Evolutionary conservation across 2,329 filamentous ascomycete species (phyloP).

Genomic region (Neonectria faginata): DNA sequence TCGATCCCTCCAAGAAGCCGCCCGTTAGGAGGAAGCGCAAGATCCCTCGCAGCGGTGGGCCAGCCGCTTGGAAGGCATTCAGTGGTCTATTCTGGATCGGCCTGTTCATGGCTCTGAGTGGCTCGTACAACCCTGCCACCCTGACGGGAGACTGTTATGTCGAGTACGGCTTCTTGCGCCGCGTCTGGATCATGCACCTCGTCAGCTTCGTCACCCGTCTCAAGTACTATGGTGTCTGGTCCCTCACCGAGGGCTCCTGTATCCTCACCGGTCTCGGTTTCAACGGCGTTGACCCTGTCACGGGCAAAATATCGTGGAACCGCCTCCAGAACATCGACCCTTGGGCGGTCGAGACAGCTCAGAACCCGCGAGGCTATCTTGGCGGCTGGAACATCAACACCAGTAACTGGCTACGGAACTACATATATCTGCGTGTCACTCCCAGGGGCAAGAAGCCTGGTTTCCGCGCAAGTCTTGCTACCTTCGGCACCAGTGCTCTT

Average conservation of each 20-base stretch:
- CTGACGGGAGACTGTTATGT: conserved; percentile 76
- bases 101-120: conserved; percentile 78
- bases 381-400: conserved; percentile 99
- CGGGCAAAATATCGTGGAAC: conserved; percentile 88
- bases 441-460: conserved; percentile 96
- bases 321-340: conserved; percentile 91
- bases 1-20: conserved; percentile 87
- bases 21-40: conserved; percentile 89
- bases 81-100: conserved; percentile 83
- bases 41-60: conserved; percentile 90
- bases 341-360: conserved; percentile 85
- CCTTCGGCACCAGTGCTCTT: conserved; percentile 92
- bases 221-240: conserved; percentile 99
- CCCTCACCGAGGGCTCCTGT: conserved; percentile 90
- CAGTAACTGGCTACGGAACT: conserved; percentile 95
- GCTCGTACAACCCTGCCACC: conserved; percentile 72
- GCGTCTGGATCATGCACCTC: conserved; percentile 85
- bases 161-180: conserved; percentile 74
- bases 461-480: conserved; percentile 92
- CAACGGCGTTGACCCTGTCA: conserved; percentile 88
- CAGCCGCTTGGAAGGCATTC: conserved; percentile 81
- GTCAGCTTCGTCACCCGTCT: conserved; percentile 83
- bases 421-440: conserved; percentile 94
- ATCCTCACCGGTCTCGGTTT: conserved; percentile 95
- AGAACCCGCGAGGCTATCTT: conserved; percentile 93